phyloP scores from a whole-genome alignment of 306 rosid species.

The Mimosa pudica region DNA sequence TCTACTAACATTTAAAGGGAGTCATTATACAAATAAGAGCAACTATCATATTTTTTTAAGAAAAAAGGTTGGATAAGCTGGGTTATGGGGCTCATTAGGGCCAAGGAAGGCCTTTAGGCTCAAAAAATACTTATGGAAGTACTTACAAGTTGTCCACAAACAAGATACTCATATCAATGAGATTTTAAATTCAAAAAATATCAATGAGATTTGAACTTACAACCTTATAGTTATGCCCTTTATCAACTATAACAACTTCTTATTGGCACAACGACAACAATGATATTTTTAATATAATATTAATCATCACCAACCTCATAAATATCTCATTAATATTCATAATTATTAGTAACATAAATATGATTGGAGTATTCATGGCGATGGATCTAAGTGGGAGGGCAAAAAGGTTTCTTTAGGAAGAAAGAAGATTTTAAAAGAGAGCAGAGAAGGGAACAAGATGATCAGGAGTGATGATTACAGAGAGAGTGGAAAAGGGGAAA shows the following conservation, averaged over 20 bases:
- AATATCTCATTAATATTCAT: not conserved
- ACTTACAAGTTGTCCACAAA: no score
- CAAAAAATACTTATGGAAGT: no score
- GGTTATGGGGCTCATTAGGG: no score
- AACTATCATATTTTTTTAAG: not conserved
- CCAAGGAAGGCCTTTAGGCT: no score
- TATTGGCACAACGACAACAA: no score
- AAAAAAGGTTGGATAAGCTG: no score
- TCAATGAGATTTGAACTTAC: no score
- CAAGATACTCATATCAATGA: no score
- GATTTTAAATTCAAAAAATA: no score
- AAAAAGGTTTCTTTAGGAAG: slow-evolving; percentile 56
- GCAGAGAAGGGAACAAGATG: slow-evolving; percentile 43
- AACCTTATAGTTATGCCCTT: no score
- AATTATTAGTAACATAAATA: slow-evolving; percentile 7
- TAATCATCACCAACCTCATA: not conserved
- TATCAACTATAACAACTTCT: no score
- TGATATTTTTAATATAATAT: not conserved
- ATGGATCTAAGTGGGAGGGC: slow-evolving; percentile 33
- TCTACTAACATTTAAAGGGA: not conserved
- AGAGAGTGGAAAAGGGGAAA: slow-evolving; percentile 37
- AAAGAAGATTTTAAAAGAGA: slow-evolving; percentile 43
- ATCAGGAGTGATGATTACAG: slow-evolving; percentile 51
- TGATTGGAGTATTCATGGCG: slow-evolving; percentile 45
- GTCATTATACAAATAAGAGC: not conserved